Evolutionary conservation across 805 yeast genomes (phyloP), one percentile per base, ranked within the genome.

Genomic region (Grigorovia humatica): DNA sequence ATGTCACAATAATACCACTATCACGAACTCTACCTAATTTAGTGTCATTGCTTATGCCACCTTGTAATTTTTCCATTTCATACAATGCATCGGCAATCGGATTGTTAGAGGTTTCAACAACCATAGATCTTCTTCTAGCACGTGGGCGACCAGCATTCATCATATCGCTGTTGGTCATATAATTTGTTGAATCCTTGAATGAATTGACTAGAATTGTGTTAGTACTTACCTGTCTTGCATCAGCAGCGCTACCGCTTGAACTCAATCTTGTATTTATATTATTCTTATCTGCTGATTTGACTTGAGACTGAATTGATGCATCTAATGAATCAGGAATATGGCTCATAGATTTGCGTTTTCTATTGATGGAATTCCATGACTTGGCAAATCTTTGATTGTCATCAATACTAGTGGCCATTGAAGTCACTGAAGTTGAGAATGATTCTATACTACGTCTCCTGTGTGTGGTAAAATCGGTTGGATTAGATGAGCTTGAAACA

Each of bases 281-380:
- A 11, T 32, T 32, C 3, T 32, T 32, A 32, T 38, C 42, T 8
- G 20, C 18, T 13, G 30, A 23, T 35, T 17, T 23, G 4, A 19
- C 38, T 44, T 27, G 23, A 2, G 19, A 6, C 8, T n/a, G 23
- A 15, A 29, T 43, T 9, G 49, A 32, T 15, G 49, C 15, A 23
- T 46, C 32, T 19, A 50, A 20, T 20, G 54, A 48, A 20, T 52
- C 51, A 32, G 57, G 56, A 20, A 60, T 50, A 35, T 61, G 55
- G 48, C 58, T 59, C 53, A 63, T 54, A 2, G 67, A 66, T 53
- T 65, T 66, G 18, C 68, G 51, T 48, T 63, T 63, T 53, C 69
- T 61, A 50, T 64, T 62, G 9, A 61, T 56, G 4, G 68, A 65
- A 48, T 66, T 66, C 70, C 70, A 66, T 6, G 70, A 66, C 51